Conservation (phyloP, 345 rosid species). For the Raphanus sativus region DNA sequence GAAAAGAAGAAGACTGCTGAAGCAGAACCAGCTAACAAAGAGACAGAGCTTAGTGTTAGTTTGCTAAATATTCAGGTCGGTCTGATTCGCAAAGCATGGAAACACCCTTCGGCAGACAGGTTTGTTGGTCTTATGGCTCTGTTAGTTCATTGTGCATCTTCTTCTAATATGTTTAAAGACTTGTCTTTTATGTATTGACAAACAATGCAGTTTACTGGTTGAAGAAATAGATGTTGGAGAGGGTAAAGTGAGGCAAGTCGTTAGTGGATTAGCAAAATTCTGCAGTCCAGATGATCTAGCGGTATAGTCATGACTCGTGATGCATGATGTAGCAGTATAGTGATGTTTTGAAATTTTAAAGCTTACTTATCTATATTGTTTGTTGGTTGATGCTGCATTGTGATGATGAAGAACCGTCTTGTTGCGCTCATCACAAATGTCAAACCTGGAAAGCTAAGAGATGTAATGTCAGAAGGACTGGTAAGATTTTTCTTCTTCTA, state of each 20-base stretch:
- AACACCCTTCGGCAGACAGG: constrained; percentile 99
- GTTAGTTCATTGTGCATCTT: background rate
- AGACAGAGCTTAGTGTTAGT: constrained; percentile 79
- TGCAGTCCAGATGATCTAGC: constrained; percentile 74
- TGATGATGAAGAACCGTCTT: constrained; percentile 62
- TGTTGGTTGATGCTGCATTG: constrained; percentile 29
- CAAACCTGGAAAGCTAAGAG: constrained; percentile 96
- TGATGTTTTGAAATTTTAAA: constrained; percentile 10
- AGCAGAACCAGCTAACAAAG: constrained; percentile 55
- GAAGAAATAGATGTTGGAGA: constrained; percentile 97
- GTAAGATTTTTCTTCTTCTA: constrained; percentile 45
- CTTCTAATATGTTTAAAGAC: background rate
- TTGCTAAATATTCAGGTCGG: constrained; percentile 88
- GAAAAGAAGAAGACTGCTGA: constrained; percentile 69
- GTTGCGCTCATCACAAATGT: constrained; percentile 91
- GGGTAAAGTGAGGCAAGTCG: constrained; percentile 86
- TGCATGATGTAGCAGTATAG: constrained; percentile 64
- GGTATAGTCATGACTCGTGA: constrained; percentile 48
- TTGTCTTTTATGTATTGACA: background rate
- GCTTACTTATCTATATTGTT: constrained; percentile 19
- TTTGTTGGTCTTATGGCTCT: constrained; percentile 31
- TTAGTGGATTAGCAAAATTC: constrained; percentile 94
- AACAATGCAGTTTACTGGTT: constrained; percentile 81
- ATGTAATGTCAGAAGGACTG: constrained; percentile 93
- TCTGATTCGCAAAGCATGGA: constrained; percentile 85